phyloP scores from a whole-genome alignment of 2,329 filamentous ascomycete genomes.

The Arthroderma sp. region DNA sequence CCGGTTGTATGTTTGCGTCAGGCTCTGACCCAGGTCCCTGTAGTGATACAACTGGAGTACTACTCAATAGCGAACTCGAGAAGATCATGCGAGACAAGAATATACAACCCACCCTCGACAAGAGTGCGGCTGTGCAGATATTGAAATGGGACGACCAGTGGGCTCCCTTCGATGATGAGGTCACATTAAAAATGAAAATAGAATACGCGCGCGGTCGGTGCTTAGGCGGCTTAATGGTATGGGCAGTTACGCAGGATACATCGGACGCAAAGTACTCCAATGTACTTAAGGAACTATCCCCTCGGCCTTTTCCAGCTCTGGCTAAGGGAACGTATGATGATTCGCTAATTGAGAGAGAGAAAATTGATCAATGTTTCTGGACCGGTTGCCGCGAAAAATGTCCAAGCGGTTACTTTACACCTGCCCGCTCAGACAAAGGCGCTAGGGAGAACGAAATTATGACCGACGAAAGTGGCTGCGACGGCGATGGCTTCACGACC shows the following conservation, averaged over 20 bases:
- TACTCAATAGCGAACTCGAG: slow-evolving; percentile 26
- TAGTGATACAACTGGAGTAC: slow-evolving; percentile 18
- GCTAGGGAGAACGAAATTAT: slow-evolving; percentile 1
- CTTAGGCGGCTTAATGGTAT: slow-evolving; percentile 16
- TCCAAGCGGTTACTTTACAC: not conserved
- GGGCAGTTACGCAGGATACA: slow-evolving; percentile 9
- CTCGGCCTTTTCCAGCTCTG: not conserved
- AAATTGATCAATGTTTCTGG: not conserved
- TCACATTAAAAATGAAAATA: slow-evolving; percentile 24
- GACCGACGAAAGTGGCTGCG: slow-evolving; percentile 2
- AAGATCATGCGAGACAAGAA: slow-evolving; percentile 14
- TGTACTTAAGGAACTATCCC: not conserved
- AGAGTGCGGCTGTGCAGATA: slow-evolving; percentile 20
- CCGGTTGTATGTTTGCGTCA: slow-evolving; percentile 14
- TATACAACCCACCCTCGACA: slow-evolving; percentile 15
- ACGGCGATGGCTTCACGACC: not conserved
- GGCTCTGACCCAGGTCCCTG: slow-evolving; percentile 17
- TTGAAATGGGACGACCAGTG: slow-evolving; percentile 30
- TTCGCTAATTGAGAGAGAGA: too few species aligned
- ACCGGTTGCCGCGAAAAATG: not conserved
- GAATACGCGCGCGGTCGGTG: slow-evolving; percentile 21
- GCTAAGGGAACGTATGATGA: not conserved
- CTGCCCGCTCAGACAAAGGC: not conserved
- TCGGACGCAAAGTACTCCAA: not conserved
- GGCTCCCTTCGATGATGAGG: slow-evolving; percentile 30